Evolutionary conservation across 148 eudicot genomes (phyloP).

Genomic region (Silene uniflora): DNA sequence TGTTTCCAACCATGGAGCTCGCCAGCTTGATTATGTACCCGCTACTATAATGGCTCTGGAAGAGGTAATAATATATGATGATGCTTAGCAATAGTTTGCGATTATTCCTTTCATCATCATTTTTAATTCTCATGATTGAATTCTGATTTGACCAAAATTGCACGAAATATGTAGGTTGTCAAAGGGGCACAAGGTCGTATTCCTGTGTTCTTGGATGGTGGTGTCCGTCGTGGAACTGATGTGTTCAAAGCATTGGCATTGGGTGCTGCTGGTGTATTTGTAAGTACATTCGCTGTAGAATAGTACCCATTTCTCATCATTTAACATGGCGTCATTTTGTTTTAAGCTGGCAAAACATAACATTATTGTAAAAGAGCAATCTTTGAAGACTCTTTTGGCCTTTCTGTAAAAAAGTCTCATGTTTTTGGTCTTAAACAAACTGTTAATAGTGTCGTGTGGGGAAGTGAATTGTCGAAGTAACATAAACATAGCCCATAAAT

Average conservation of each 20-base stretch:
- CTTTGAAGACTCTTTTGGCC: too few relatives aligned
- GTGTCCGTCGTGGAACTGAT: slow-evolving; percentile 95
- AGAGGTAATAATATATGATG: slow-evolving; percentile 48
- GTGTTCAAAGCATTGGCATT: slow-evolving; percentile 98
- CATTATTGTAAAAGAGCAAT: too few relatives aligned
- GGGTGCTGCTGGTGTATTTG: slow-evolving; percentile 94
- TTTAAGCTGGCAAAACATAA: too few relatives aligned
- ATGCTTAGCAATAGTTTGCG: not conserved
- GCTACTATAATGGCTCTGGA: slow-evolving; percentile 90
- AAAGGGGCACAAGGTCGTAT: slow-evolving; percentile 88
- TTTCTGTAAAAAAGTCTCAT: too few relatives aligned
- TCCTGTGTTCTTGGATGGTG: slow-evolving; percentile 96
- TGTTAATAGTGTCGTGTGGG: too few relatives aligned
- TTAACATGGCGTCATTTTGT: not conserved
- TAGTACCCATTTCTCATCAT: not conserved
- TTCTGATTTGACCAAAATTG: not conserved
- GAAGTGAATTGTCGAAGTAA: too few relatives aligned
- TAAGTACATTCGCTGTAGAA: slow-evolving; percentile 36
- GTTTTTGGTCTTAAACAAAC: too few relatives aligned
- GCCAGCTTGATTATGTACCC: slow-evolving; percentile 95
- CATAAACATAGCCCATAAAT: too few relatives aligned
- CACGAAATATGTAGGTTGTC: slow-evolving; percentile 53
- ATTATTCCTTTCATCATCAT: not conserved
- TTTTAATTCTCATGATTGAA: not conserved
- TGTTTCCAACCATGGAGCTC: slow-evolving; percentile 96